Percentiles rank a stretch among this genome's conserved stretches.
Evolutionary conservation across 495 filamentous ascomycete species (phyloP).

Genomic region (Xylaria sp.): DNA sequence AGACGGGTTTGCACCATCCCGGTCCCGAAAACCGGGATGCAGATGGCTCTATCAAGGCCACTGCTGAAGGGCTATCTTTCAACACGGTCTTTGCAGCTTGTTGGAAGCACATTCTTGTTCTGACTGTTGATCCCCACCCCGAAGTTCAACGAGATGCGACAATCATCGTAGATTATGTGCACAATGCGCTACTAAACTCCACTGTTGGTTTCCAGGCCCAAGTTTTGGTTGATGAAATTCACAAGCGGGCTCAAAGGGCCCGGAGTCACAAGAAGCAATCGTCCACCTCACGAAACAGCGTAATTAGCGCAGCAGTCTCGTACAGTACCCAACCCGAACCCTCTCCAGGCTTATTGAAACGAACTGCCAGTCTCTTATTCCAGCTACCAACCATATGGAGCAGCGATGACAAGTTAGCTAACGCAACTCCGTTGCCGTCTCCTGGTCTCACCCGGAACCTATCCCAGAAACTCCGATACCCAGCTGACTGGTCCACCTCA

Average conservation of each 20-base stretch:
- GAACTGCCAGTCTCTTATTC: slow-evolving; percentile 63
- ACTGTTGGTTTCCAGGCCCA: slow-evolving; percentile 73
- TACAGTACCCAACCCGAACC: slow-evolving; percentile 49
- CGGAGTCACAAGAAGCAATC: slow-evolving; percentile 54
- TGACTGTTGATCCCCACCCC: slow-evolving; percentile 93
- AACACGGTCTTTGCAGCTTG: slow-evolving; percentile 90
- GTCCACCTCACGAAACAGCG: slow-evolving; percentile 49
- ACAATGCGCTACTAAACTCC: slow-evolving; percentile 77
- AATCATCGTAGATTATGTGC: slow-evolving; percentile 82
- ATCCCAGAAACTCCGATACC: slow-evolving; percentile 53
- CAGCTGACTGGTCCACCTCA: slow-evolving; percentile 70
- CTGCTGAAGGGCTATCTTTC: slow-evolving; percentile 68
- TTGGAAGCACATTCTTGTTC: slow-evolving; percentile 89
- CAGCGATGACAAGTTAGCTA: slow-evolving; percentile 43
- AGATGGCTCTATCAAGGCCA: slow-evolving; percentile 57
- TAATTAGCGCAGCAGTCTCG: slow-evolving; percentile 46
- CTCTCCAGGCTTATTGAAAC: slow-evolving; percentile 56
- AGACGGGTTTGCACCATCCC: slow-evolving; percentile 62
- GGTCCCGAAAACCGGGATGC: slow-evolving; percentile 55
- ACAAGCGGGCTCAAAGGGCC: slow-evolving; percentile 62
- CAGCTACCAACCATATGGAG: slow-evolving; percentile 61
- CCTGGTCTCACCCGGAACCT: slow-evolving; percentile 51
- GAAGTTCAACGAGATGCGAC: slow-evolving; percentile 86
- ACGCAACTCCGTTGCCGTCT: slow-evolving; percentile 42
- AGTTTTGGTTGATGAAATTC: slow-evolving; percentile 76